Conservation (phyloP, 768 basidiomycete species). For the Rhodotorula diobovata region DNA sequence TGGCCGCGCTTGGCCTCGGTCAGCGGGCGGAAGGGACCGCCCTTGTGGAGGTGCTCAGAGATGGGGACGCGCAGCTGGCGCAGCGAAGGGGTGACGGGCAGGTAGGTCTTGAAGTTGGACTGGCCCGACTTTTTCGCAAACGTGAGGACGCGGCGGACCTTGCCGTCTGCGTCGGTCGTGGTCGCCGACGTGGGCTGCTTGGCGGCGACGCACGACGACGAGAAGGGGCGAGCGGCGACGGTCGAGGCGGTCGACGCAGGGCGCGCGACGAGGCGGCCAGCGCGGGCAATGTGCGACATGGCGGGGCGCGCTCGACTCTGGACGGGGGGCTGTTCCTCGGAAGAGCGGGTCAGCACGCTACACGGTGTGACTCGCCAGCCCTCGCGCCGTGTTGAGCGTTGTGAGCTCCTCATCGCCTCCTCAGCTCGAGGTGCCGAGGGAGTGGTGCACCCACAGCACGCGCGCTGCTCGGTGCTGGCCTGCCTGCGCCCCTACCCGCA, state of each 20-base stretch:
- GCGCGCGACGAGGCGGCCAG: neutral
- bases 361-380: no score
- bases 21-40: conserved; percentile 74
- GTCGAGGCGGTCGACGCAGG: conserved; percentile 11
- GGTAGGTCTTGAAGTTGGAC: conserved; percentile 76
- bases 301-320: neutral
- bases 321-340: no score
- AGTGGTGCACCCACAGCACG: no score
- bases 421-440: no score
- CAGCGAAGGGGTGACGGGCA: conserved; percentile 76
- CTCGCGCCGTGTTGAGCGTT: no score
- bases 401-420: no score
- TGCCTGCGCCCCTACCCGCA: no score
- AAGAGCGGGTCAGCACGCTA: no score
- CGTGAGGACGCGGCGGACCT: conserved; percentile 24
- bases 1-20: conserved; percentile 75
- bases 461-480: no score
- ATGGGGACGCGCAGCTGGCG: conserved; percentile 81
- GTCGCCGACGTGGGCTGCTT: conserved; percentile 11
- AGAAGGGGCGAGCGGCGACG: conserved; percentile 1
- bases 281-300: neutral
- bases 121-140: conserved; percentile 30
- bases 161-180: conserved; percentile 1
- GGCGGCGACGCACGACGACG: neutral
- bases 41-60: conserved; percentile 74